These are phyloP conservation scores for Arabis alpina DNA, from an alignment of 345 rosid genomes.

Conservation along the genomic window DNA sequence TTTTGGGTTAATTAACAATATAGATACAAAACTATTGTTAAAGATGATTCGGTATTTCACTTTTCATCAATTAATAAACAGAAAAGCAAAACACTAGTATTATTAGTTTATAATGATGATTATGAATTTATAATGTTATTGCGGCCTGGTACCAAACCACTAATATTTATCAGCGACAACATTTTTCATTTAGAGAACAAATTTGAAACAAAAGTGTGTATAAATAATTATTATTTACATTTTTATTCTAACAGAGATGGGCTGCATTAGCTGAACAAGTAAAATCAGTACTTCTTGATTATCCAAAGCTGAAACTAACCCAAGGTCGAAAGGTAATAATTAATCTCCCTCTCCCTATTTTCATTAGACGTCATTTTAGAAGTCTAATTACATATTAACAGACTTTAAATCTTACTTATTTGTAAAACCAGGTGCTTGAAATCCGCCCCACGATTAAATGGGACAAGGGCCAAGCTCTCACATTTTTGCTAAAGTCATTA, in stretches of 20 bases:
- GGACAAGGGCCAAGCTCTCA: conserved; percentile 98
- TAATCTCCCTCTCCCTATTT: neutral
- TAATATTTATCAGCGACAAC: neutral
- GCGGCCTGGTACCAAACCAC: neutral
- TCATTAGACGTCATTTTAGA: conserved; percentile 9
- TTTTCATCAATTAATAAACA: conserved; percentile 6
- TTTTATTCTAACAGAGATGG: conserved; percentile 63
- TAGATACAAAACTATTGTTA: neutral
- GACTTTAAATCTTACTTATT: conserved; percentile 7
- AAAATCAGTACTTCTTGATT: conserved; percentile 56
- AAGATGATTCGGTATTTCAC: neutral
- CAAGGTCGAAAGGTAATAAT: conserved; percentile 79
- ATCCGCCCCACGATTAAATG: conserved; percentile 93
- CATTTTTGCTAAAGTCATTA: conserved; percentile 75
- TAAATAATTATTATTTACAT: neutral
- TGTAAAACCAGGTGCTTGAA: conserved; percentile 66
- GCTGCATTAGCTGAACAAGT: conserved; percentile 66
- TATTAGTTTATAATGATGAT: neutral
- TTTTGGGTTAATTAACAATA: neutral
- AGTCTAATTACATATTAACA: neutral
- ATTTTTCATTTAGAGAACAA: neutral
- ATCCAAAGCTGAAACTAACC: conserved; percentile 73
- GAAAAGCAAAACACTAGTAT: neutral
- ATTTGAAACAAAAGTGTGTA: neutral
- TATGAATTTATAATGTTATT: neutral